These are phyloP conservation scores for Combretum micranthum DNA, from an alignment of 345 rosid species.

Conservation along the genomic window DNA sequence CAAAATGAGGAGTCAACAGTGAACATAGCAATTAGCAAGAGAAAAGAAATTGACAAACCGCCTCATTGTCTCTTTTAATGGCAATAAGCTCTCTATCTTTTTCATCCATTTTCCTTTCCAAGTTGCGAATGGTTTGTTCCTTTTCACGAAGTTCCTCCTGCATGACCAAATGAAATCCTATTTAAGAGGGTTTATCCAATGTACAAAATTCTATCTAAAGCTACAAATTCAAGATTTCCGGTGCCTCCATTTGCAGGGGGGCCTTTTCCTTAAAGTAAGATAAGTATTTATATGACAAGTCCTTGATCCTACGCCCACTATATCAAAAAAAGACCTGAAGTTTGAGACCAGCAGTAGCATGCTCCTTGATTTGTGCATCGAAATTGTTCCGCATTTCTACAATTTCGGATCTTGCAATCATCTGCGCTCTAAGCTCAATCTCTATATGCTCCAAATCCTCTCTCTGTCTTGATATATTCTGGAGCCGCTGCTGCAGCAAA, in stretches of 20 bases:
- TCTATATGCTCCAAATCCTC: constrained; percentile 73
- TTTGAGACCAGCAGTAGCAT: constrained; percentile 50
- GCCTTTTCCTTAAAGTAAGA: constrained; percentile 1
- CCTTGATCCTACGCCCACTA: not conserved
- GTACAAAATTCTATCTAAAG: no score
- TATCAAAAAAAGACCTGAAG: constrained; percentile 40
- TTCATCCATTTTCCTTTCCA: constrained; percentile 80
- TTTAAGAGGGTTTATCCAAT: not conserved
- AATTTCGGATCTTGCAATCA: constrained; percentile 60
- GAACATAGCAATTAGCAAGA: not conserved
- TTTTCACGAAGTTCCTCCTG: constrained; percentile 80
- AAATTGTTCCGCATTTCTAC: constrained; percentile 49
- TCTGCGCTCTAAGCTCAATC: constrained; percentile 72
- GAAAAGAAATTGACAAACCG: constrained; percentile 38
- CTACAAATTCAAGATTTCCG: no score
- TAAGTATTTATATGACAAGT: no score
- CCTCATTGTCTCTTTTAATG: constrained; percentile 81
- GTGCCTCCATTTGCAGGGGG: no score
- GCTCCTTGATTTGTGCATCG: constrained; percentile 57
- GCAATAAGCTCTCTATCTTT: constrained; percentile 82
- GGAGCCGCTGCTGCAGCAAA: constrained; percentile 60
- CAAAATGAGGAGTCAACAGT: not conserved
- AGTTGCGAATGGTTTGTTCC: constrained; percentile 49
- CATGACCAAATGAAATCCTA: constrained; percentile 11
- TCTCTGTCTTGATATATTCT: constrained; percentile 46